A percentile compares a stretch with the other conserved stretches of the same genome.
These are phyloP conservation scores for Trypanosoma cruzi DNA, from an alignment of 208 protist species.

Conservation along the genomic window DNA sequence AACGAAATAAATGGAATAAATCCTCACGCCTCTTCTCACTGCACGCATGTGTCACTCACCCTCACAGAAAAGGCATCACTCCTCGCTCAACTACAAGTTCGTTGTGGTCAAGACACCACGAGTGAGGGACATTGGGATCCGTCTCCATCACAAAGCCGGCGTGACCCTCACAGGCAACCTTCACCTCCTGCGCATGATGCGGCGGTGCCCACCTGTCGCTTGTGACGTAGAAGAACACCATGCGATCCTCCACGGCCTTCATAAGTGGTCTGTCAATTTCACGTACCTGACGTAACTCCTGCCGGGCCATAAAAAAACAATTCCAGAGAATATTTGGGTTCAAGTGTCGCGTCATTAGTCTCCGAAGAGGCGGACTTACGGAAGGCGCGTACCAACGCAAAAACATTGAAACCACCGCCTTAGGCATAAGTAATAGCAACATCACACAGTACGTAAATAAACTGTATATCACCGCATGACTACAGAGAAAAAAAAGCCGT, in stretches of 20 bases:
- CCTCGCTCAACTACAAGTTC: slow-evolving; percentile 47
- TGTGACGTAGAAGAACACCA: slow-evolving; percentile 76
- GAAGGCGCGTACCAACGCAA: slow-evolving; percentile 31
- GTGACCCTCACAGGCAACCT: slow-evolving; percentile 35
- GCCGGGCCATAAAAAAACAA: slow-evolving; percentile 50
- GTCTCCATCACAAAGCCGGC: slow-evolving; percentile 50
- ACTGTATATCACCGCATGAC: slow-evolving; percentile 37
- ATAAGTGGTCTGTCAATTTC: slow-evolving; percentile 53
- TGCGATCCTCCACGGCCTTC: slow-evolving; percentile 37
- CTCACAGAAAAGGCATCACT: slow-evolving; percentile 37
- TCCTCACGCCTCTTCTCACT: too few species aligned
- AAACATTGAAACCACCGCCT: slow-evolving; percentile 3
- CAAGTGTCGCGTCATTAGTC: slow-evolving; percentile 33
- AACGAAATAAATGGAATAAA: too few species aligned
- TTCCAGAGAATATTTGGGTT: slow-evolving; percentile 39
- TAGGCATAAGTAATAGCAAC: slow-evolving; percentile 17
- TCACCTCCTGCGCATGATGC: slow-evolving; percentile 45
- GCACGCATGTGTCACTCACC: background rate
- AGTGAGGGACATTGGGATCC: slow-evolving; percentile 46
- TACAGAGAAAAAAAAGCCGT: slow-evolving; percentile 33
- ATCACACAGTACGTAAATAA: slow-evolving; percentile 30
- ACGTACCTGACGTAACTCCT: slow-evolving; percentile 59
- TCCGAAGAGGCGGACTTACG: slow-evolving; percentile 18
- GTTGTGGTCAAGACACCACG: slow-evolving; percentile 73
- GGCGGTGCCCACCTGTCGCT: slow-evolving; percentile 62